Base-by-base conservation (phyloP, 345 rosid species). In the Acer negundo region DNA sequence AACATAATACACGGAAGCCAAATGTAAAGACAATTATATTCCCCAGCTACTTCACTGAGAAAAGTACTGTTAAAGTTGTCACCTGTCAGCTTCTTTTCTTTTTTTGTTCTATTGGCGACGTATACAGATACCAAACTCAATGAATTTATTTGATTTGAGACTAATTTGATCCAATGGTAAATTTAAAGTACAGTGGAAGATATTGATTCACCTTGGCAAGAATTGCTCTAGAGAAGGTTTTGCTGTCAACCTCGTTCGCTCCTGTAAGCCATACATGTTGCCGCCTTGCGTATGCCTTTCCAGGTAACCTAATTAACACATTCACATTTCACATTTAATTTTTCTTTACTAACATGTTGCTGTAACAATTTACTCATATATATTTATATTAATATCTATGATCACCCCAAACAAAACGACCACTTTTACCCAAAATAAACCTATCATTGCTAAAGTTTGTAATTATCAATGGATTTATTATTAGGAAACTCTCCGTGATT, bases 221-320 rank as follows among this genome's bases (percentile, higher is more conserved):
- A 80, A 97, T 94, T 51, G 98, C 96, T 87, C 99, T 87, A 10
- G 96, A 87, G 72, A 94, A 94, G 5, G 89, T 93, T 85, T 91
- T 97, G 90, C 97, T 90, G 78, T 97, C 99, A 35, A 88, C 91
- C 64, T 94, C 97, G 69, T 89, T 91, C 26, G 98, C 94, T 72
- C 96, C 92, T 12, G 86, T 83, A 20, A 94, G 93, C 99, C 99
- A 97, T 62, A 87, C 89, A 71, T 94, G 96, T 62, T 93, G 90
- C 81, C 87, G 79, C 87, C 86, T 88, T 12, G 96, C 84, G 80
- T 89, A 93, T 12, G 98, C 97, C 84, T 94, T 97, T 85, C 99
- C 98, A 1, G 99, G 97, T 62, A 97, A 84, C 89, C 98, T 97
- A 82, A 22, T 20, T 17, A 35, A 42, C 67, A 72, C 17, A 6